A percentile compares a stretch with the other conserved stretches of the same genome.
Conservation (phyloP, 2,329 filamentous ascomycete species). For the Paraconiothyrium sp. region DNA sequence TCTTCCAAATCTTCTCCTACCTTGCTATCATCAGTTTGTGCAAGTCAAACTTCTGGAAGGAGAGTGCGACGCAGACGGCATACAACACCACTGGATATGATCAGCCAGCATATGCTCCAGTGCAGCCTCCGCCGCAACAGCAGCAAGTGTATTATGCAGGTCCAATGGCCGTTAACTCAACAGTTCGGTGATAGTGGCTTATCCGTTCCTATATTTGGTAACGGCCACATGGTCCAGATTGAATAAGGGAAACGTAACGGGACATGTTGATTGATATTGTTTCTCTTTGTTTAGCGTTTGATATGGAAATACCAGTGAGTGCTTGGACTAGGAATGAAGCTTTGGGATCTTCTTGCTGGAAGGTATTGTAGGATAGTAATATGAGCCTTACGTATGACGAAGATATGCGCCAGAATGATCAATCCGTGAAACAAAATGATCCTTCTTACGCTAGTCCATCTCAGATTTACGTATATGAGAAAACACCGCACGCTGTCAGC, state of each 20-base stretch:
- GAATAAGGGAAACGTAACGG: neutral
- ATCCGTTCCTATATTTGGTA: neutral
- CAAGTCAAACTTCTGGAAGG: slow-evolving; percentile 26
- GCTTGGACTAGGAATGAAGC: neutral
- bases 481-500: no score
- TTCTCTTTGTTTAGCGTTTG: neutral
- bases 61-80: slow-evolving; percentile 6
- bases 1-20: slow-evolving; percentile 31
- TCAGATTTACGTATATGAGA: no score
- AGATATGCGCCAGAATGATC: neutral
- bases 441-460: no score
- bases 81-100: neutral
- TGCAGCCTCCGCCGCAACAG: slow-evolving; percentile 15
- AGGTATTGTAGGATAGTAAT: neutral
- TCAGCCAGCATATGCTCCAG: neutral
- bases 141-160: slow-evolving; percentile 25
- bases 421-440: no score
- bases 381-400: neutral
- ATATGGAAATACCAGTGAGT: neutral
- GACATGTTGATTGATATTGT: neutral
- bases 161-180: slow-evolving; percentile 26
- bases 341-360: neutral
- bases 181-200: slow-evolving; percentile 20
- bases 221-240: slow-evolving; percentile 8
- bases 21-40: slow-evolving; percentile 33